Evolutionary conservation across 208 protist genomes (phyloP).

Genomic region (Acanthamoeba lenticulata): DNA sequence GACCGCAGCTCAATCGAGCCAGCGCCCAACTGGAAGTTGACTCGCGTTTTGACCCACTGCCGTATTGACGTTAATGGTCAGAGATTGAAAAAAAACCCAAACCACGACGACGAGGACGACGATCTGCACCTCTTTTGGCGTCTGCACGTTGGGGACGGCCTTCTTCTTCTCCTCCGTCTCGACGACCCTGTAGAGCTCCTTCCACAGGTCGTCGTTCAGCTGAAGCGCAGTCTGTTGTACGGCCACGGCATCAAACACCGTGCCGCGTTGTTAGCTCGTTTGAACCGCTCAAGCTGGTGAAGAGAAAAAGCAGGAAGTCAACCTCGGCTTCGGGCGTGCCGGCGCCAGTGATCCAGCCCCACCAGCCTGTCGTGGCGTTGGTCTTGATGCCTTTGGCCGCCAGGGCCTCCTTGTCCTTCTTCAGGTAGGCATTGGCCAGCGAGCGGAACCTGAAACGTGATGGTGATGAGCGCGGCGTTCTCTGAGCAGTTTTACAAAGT

Average conservation of each 20-base stretch:
- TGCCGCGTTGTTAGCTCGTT: no score
- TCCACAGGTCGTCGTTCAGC: slow-evolving; percentile 55
- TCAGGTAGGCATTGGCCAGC: slow-evolving; percentile 44
- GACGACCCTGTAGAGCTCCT: slow-evolving; percentile 44
- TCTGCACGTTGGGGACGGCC: background rate
- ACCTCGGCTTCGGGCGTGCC: slow-evolving; percentile 3
- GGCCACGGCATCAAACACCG: no score
- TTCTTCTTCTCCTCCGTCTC: slow-evolving; percentile 23
- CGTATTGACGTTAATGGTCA: background rate
- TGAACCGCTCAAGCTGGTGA: no score
- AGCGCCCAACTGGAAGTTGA: background rate
- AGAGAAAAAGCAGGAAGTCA: background rate
- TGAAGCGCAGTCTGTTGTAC: background rate
- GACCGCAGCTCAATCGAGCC: slow-evolving; percentile 43
- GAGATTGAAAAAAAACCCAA: background rate
- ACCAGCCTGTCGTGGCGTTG: slow-evolving; percentile 41
- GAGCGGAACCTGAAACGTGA: slow-evolving; percentile 7
- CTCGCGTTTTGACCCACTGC: slow-evolving; percentile 36
- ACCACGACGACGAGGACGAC: background rate
- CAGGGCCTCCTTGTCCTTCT: slow-evolving; percentile 30
- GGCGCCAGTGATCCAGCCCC: slow-evolving; percentile 26
- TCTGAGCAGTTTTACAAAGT: background rate
- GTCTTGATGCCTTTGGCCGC: slow-evolving; percentile 29
- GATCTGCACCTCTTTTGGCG: background rate
- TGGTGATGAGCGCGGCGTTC: background rate